phyloP scores from a whole-genome alignment of 2,329 filamentous ascomycete species.

The Endoconidiophora laricicola region DNA sequence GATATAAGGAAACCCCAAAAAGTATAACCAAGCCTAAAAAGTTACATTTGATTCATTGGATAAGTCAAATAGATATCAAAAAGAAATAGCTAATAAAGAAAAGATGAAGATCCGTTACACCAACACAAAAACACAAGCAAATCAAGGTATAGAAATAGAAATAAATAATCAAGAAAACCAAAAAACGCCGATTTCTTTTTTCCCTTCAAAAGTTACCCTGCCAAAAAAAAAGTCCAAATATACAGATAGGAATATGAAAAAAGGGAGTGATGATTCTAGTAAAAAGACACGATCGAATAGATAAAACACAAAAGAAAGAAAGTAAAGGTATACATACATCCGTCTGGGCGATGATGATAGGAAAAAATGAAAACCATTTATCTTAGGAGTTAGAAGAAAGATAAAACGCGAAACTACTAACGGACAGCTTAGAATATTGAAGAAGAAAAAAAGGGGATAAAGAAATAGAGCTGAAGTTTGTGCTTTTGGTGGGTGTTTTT shows the following conservation, averaged over 20 bases:
- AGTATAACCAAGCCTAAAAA: background rate
- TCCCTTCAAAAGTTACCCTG: background rate
- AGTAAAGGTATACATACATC: background rate
- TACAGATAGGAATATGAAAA: background rate
- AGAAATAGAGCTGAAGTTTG: background rate
- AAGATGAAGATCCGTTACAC: background rate
- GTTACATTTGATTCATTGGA: background rate
- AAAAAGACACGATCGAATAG: constrained; percentile 1
- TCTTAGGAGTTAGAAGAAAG: background rate
- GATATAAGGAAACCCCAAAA: too few species aligned
- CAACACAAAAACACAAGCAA: background rate
- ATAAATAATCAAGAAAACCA: background rate
- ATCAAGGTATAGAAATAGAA: background rate
- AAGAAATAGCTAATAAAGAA: background rate
- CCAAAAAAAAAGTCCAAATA: background rate
- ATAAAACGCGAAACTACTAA: background rate
- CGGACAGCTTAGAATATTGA: background rate
- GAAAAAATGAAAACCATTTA: background rate
- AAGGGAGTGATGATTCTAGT: background rate
- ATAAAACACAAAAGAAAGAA: background rate
- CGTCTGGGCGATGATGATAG: background rate
- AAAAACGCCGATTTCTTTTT: background rate
- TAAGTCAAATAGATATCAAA: background rate
- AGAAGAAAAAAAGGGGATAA: constrained; percentile 1
- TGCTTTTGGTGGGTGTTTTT: background rate